A percentile compares a stretch with the other conserved stretches of the same genome.
Conservation (phyloP, 306 rosid species). For the Quercus bicolor region DNA sequence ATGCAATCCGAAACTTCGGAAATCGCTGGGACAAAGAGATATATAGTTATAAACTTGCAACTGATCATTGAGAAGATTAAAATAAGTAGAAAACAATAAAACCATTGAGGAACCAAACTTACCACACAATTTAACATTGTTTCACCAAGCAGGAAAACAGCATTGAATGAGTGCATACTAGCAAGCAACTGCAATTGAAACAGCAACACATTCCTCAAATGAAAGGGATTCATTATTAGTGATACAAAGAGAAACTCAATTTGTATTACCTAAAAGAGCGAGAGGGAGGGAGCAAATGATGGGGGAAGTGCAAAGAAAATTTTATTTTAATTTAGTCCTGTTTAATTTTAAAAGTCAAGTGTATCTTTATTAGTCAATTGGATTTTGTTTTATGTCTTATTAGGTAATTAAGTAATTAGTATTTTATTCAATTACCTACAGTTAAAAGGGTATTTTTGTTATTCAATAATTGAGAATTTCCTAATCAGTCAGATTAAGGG, state of each 20-base stretch:
- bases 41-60: slow-evolving; percentile 13
- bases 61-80: neutral
- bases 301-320: too few relatives aligned
- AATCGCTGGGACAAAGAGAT: slow-evolving; percentile 61
- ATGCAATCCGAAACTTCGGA: slow-evolving; percentile 77
- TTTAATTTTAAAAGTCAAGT: too few relatives aligned
- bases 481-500: too few relatives aligned
- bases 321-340: too few relatives aligned
- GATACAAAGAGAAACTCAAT: neutral
- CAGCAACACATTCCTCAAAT: slow-evolving; percentile 25
- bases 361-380: too few relatives aligned
- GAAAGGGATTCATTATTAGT: neutral
- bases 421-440: too few relatives aligned
- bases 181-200: slow-evolving; percentile 53
- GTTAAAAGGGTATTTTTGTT: too few relatives aligned
- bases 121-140: slow-evolving; percentile 73
- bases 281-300: too few relatives aligned
- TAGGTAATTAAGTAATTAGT: too few relatives aligned
- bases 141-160: slow-evolving; percentile 77
- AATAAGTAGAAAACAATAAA: slow-evolving; percentile 1
- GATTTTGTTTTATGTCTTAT: too few relatives aligned
- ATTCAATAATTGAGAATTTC: too few relatives aligned
- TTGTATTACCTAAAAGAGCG: neutral
- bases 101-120: slow-evolving; percentile 17
- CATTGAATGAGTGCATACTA: slow-evolving; percentile 80